Base-by-base conservation (phyloP, 495 filamentous ascomycete genomes). In the Aspergillus nanangensis region DNA sequence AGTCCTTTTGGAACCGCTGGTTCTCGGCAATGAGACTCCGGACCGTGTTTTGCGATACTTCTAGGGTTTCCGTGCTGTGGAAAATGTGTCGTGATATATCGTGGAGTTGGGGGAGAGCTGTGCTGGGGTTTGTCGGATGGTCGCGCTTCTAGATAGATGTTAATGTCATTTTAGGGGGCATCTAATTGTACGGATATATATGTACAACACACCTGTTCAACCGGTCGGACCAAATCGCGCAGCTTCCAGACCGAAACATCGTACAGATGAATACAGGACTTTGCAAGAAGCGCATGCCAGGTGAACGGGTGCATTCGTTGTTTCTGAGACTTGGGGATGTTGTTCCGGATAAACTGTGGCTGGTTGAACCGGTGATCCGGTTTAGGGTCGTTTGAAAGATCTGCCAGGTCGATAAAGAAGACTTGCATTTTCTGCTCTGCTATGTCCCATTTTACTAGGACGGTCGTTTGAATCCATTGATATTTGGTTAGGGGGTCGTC, bases 21-120 rank as follows among this genome's bases (percentile, higher is more conserved):
- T 71, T 62, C 8, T 70, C 61, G 7, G 38, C 36, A 17, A 66
- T 38, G 4, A 75, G 65, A 39, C 49, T 57, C 10, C 61, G 35
- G 25, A 74, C 41, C 3, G 61, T 69, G 37, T 65, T 48, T 4
- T 55, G 43, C 1, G 68, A 66, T 4, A 75, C 58, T 14, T 70
- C 61, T 9, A 77, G 61, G 1, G 66, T 70, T 39, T 77, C 73
- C 3, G 61, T 63, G 17, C 66, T 60, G 46, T 79, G 71, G 20
- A 71, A 68, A 5, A 62, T 63, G 44, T 77, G 74, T 10, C 74
- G 65, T n/a, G 66, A 62, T 41, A 71, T 62, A 32, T 78, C 71
- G 56, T 78, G 69, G 8, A 74, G 54, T 5, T 46, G 40, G 29
- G 48, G 33, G 41, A 71, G 70, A 41, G 66, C 57, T 29, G 25